These are phyloP conservation scores for Colletotrichum lentis DNA, from an alignment of 2,329 filamentous ascomycete species.

Conservation along the genomic window DNA sequence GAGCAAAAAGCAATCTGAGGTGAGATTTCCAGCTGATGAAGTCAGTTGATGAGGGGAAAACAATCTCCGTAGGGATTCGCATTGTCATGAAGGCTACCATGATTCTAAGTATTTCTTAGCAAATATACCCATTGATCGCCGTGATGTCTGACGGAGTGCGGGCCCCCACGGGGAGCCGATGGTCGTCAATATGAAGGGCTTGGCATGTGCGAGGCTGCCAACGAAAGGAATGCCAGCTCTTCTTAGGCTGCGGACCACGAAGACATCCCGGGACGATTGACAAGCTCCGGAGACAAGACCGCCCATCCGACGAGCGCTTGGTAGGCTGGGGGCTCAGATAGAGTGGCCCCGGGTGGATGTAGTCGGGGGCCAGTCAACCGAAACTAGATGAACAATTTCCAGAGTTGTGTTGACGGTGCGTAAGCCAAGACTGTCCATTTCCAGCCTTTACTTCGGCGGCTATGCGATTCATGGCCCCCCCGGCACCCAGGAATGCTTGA, in stretches of 20 bases:
- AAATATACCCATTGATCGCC: not conserved
- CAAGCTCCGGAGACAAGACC: constrained; percentile 17
- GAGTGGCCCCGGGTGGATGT: constrained; percentile 1
- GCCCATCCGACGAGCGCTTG: constrained; percentile 1
- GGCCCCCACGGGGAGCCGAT: not conserved
- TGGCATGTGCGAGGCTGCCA: not conserved
- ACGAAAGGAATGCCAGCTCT: not conserved
- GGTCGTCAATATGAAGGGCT: not conserved
- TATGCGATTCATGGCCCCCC: constrained; percentile 15
- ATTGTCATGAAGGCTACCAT: not conserved
- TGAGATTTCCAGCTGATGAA: not conserved
- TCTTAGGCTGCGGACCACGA: constrained; percentile 11
- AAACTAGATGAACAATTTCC: constrained; percentile 17
- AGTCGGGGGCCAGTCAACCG: constrained; percentile 3
- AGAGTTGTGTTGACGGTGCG: constrained; percentile 14
- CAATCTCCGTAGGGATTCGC: constrained; percentile 19
- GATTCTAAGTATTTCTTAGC: not conserved
- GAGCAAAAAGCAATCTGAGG: not conserved
- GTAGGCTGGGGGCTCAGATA: constrained; percentile 1
- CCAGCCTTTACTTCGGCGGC: not conserved
- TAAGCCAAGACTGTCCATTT: constrained; percentile 22
- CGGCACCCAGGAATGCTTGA: constrained; percentile 1
- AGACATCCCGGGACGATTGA: constrained; percentile 19
- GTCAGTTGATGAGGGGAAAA: not conserved
- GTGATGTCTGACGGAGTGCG: not conserved